These are phyloP conservation scores for Fusarium avenaceum DNA, from an alignment of 2,329 filamentous ascomycete species.

Conservation along the genomic window DNA sequence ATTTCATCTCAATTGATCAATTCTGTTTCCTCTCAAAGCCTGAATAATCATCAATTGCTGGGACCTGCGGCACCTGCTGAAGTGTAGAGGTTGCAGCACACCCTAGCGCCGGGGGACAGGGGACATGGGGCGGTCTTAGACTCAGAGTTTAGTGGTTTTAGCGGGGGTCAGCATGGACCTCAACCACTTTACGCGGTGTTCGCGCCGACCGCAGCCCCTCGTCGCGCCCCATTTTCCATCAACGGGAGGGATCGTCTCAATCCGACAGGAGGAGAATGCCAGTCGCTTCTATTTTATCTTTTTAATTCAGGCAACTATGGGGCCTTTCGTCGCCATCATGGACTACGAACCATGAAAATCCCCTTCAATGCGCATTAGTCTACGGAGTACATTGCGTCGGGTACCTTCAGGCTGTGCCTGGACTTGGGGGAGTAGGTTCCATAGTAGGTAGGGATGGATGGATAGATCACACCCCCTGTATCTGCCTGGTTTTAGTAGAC, in stretches of 20 bases:
- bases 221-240: constrained; percentile 48
- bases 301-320: constrained; percentile 53
- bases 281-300: too few species aligned
- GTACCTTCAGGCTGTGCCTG: constrained; percentile 31
- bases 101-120: constrained; percentile 37
- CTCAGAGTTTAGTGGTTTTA: constrained; percentile 45
- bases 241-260: constrained; percentile 43
- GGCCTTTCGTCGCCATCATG: constrained; percentile 43
- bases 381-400: neutral
- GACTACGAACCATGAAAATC: neutral
- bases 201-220: constrained; percentile 47
- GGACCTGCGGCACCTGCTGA: constrained; percentile 41
- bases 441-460: neutral
- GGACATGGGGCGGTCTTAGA: constrained; percentile 35
- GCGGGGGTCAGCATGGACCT: constrained; percentile 30
- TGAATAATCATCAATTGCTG: constrained; percentile 32
- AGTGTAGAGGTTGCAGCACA: constrained; percentile 38
- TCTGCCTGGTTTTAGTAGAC: constrained; percentile 22
- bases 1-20: constrained; percentile 37
- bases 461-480: constrained; percentile 35
- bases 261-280: constrained; percentile 38
- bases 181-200: constrained; percentile 50
- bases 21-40: constrained; percentile 12
- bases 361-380: constrained; percentile 25
- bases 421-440: constrained; percentile 7